Percentiles rank a stretch among this genome's conserved stretches.
phyloP scores from a whole-genome alignment of 1,139 yeast genomes.

The Suhomyces terraborum region DNA sequence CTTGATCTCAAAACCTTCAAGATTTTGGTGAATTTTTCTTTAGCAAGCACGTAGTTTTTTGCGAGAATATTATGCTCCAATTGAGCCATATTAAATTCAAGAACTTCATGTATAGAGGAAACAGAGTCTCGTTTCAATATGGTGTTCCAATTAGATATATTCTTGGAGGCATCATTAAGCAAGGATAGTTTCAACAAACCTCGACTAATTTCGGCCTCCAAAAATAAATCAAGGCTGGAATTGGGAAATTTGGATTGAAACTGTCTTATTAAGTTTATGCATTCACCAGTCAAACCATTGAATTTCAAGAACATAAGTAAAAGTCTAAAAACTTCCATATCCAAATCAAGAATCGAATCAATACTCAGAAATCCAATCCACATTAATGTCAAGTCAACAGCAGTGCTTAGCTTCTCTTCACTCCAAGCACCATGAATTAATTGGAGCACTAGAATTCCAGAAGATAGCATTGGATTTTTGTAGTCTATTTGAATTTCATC shows the following conservation, averaged over 20 bases:
- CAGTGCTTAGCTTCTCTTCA: slow-evolving; percentile 16
- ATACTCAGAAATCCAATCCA: slow-evolving; percentile 11
- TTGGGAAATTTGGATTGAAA: slow-evolving; percentile 1
- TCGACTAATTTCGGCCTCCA: slow-evolving; percentile 20
- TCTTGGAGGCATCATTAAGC: slow-evolving; percentile 17
- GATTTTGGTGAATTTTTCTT: slow-evolving; percentile 27
- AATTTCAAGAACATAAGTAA: slow-evolving; percentile 39
- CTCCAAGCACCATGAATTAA: slow-evolving; percentile 26
- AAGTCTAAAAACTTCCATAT: slow-evolving; percentile 32
- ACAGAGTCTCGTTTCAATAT: slow-evolving; percentile 18
- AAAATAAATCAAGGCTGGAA: slow-evolving; percentile 13
- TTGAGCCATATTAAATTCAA: slow-evolving; percentile 32
- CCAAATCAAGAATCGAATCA: slow-evolving; percentile 19
- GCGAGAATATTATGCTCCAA: slow-evolving; percentile 26
- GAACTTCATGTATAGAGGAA: slow-evolving; percentile 13
- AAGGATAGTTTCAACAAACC: slow-evolving; percentile 18
- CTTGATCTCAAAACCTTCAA: slow-evolving; percentile 29
- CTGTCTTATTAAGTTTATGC: slow-evolving; percentile 24
- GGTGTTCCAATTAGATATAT: slow-evolving; percentile 19
- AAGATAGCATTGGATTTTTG: slow-evolving; percentile 14
- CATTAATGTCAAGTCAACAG: slow-evolving; percentile 16
- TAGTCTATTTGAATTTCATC: neutral
- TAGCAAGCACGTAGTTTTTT: slow-evolving; percentile 21
- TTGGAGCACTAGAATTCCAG: slow-evolving; percentile 27
- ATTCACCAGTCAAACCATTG: slow-evolving; percentile 35